Conservation (phyloP, 352 stramenopile species). For the Globisporangium polare region DNA sequence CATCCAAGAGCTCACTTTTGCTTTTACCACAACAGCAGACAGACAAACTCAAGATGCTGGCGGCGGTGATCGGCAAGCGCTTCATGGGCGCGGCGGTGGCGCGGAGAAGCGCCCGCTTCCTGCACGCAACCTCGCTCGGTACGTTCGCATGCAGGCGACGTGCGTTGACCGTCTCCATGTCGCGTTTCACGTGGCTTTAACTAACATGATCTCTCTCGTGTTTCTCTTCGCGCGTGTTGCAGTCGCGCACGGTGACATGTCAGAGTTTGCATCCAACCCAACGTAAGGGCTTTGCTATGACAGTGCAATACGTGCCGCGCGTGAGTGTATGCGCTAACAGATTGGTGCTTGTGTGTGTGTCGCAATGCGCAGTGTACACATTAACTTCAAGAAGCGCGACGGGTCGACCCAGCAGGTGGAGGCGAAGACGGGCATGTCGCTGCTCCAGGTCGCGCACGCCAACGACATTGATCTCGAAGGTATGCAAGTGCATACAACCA, state of each 20-base stretch:
- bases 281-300: no score
- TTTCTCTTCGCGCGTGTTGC: neutral
- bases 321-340: neutral
- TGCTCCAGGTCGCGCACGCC: conserved; percentile 91
- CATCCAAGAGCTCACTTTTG: neutral
- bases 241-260: conserved; percentile 51
- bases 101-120: neutral
- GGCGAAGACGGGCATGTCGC: conserved; percentile 77
- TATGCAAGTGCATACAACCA: neutral
- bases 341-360: neutral
- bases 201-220: neutral
- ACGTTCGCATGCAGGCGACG: neutral
- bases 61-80: conserved; percentile 1
- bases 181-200: neutral
- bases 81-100: neutral
- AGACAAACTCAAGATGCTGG: neutral
- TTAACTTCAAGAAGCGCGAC: conserved; percentile 72
- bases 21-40: neutral
- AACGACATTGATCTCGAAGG: conserved; percentile 95
- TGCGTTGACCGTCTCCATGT: neutral
- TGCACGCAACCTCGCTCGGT: conserved; percentile 5
- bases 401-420: conserved; percentile 53
- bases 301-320: no score
- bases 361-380: conserved; percentile 43
- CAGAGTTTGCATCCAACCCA: conserved; percentile 54